phyloP scores from a whole-genome alignment of 1,284 basidiomycete species.

The Boletus albobrunnescens region DNA sequence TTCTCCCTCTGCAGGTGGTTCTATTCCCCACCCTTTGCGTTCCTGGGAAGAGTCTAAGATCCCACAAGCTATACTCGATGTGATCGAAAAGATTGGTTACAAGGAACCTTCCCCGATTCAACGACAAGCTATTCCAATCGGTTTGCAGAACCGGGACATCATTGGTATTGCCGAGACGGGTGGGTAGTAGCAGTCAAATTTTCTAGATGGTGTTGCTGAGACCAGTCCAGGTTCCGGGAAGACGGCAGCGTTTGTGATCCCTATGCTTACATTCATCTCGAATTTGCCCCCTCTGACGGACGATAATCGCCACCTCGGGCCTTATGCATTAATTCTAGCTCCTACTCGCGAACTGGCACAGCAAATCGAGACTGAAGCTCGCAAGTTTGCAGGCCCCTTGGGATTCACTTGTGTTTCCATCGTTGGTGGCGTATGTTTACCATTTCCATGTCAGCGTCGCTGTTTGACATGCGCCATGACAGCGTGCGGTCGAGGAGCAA shows the following conservation, averaged over 20 bases:
- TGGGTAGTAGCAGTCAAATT: constrained; percentile 31
- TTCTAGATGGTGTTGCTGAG: constrained; percentile 6
- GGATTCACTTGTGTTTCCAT: constrained; percentile 95
- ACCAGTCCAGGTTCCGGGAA: constrained; percentile 85
- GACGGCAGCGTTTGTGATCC: constrained; percentile 98
- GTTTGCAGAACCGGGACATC: constrained; percentile 91
- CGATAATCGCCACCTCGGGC: constrained; percentile 89
- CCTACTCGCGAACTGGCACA: constrained; percentile 97
- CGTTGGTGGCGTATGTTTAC: constrained; percentile 80
- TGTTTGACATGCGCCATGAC: constrained; percentile 13
- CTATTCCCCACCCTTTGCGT: constrained; percentile 89
- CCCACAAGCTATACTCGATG: constrained; percentile 72
- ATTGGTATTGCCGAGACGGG: constrained; percentile 99
- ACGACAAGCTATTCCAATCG: constrained; percentile 96
- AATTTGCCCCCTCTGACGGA: constrained; percentile 82
- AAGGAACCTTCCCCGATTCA: constrained; percentile 97
- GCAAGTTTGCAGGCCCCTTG: constrained; percentile 84
- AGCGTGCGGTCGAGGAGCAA: constrained; percentile 92
- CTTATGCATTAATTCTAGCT: constrained; percentile 90
- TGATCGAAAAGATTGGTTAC: constrained; percentile 91
- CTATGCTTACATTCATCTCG: constrained; percentile 93
- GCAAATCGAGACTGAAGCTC: constrained; percentile 91
- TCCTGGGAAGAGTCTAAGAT: constrained; percentile 90
- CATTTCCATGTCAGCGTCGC: constrained; percentile 1
- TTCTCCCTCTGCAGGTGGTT: constrained; percentile 59